These are phyloP conservation scores for Nicotiana paniculata DNA, from an alignment of 257 asterid genomes.

Conservation along the genomic window DNA sequence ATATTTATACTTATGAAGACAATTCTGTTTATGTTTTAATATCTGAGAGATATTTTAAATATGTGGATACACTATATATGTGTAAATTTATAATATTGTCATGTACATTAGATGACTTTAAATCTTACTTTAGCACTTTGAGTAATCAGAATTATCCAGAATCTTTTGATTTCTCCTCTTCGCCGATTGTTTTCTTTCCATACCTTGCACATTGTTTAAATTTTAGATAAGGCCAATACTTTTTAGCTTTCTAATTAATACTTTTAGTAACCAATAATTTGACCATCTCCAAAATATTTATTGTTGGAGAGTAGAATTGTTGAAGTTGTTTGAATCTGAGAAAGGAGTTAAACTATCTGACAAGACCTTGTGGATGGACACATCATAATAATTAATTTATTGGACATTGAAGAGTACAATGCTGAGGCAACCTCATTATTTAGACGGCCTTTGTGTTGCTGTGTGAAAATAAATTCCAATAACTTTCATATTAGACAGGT, in stretches of 20 bases:
- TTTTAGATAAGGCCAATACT: neutral
- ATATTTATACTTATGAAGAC: neutral
- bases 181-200: neutral
- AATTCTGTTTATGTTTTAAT: neutral
- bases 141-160: neutral
- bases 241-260: neutral
- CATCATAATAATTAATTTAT: neutral
- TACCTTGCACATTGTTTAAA: neutral
- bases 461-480: neutral
- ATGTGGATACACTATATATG: neutral
- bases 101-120: neutral
- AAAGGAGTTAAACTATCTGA: too few species aligned
- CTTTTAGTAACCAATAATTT: neutral
- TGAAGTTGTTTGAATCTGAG: neutral
- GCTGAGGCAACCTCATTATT: neutral
- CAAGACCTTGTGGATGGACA: too few species aligned
- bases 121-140: neutral
- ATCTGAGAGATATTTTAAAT: neutral
- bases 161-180: neutral
- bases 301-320: neutral
- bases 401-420: neutral
- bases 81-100: neutral
- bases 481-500: neutral
- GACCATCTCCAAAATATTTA: neutral
- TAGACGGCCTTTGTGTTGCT: neutral